Base-by-base conservation (phyloP, 2,329 filamentous ascomycete genomes). In the Aspergillus quadrilineatus region DNA sequence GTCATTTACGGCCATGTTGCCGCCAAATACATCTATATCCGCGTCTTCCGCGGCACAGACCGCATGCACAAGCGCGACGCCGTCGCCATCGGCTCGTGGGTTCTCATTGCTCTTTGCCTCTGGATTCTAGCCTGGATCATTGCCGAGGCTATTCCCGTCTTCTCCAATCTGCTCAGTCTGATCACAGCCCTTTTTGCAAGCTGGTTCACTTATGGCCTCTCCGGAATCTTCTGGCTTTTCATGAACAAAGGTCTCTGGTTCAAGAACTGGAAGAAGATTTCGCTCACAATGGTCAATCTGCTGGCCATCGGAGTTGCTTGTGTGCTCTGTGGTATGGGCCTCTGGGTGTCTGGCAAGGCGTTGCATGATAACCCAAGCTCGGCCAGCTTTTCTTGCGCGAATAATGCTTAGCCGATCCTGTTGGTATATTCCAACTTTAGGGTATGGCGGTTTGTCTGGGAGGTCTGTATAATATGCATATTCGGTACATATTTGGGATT, bases 1-100 rank as follows among this genome's bases (percentile, higher is more conserved):
- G 86, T 89, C 6, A 87, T 90, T 60, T 86, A 88, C 67, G 86
- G 82, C 10, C 83, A 87, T 57, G 83, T 89, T 1, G 85, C 85
- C 2, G 79, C 79, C 53, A 88, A 88, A 66, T 87, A 87, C 63
- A 76, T 89, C 56, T 90, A 88, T 65, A 74, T 84, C 3, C 82
- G 87, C 30, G 68, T 86, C 6, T 89, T 88, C 75, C 75, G 79
- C 17, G 80, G 82, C 58, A 85, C 82, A 6, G 79, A 83, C 63
- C 80, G 82, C 63, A 75, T 83, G 70, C 75, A 77, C 53, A 77
- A 79, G 62, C 76, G 77, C 45, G 84, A 79, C 46, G 75, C 73
- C 58, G 57, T 79, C 1, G 81, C 83, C 4, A 80, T 80, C 60
- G 67, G 79, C 4, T 79, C 79, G 10, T 90, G 88, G 88, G 62